Evolutionary conservation across 106 monocot genomes (phyloP), one percentile per base, ranked within the genome.

Genomic region (Amphibolis antarctica): DNA sequence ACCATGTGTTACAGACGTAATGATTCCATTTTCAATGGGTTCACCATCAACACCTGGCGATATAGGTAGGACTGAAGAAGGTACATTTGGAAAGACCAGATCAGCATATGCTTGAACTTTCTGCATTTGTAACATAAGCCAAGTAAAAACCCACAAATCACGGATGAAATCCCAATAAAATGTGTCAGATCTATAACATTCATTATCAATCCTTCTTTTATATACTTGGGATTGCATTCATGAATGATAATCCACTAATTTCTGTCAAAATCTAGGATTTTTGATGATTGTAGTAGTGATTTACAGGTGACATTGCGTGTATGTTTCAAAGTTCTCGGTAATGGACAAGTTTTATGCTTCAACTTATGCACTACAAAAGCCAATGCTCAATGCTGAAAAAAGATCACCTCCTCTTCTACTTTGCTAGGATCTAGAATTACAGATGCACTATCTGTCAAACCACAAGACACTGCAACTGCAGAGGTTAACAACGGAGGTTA

Each of bases 391-490:
- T 17, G 27, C 27, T 14, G 15, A 57, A 46, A 5, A 1, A 27
- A 47, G 42, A 55, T 54, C 73, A 91, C 98, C 87, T 91, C 68
- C 65, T 91, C 98, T 74, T 98, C 98, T 28, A 46, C 62, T 52
- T 68, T 77, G 4, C 73, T 81, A 6, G 90, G 85, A 71, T 98
- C 98, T 44, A 91, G 80, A 56, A 88, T 77, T 23, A 91, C 56
- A 69, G 71, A 74, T 66, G 82, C 85, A 50, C 45, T 64, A 52
- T 76, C 73, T 29, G 66, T 68, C 66, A 88, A 79, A 49, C 87
- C 88, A 74, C 98, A 98, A 71, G 76, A 74, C 29, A 98, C 68
- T 58, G 90, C 78, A 80, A 87, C 98, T 98, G 78, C 74, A 75
- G 9, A 68, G 67, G 21, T 52, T 54, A 15, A 64, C 10, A 53